A percentile compares a stretch with the other conserved stretches of the same genome.
Conservation (phyloP, 2,329 filamentous ascomycete genomes). For the Bipolaris cookei region DNA sequence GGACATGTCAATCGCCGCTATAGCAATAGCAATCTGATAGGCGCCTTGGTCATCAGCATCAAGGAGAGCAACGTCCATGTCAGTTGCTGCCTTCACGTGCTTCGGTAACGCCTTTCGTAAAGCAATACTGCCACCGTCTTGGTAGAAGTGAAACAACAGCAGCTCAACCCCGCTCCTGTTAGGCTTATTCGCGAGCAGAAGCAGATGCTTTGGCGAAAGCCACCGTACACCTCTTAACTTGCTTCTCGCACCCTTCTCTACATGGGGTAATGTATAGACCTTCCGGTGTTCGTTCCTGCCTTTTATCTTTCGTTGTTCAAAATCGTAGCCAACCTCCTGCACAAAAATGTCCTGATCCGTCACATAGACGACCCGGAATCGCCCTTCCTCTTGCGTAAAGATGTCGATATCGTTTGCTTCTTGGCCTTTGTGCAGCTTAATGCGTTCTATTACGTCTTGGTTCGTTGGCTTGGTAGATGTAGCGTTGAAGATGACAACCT, state of each 20-base stretch:
- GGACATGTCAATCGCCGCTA: constrained; percentile 79
- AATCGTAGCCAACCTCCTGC: constrained; percentile 63
- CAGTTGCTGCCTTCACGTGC: constrained; percentile 74
- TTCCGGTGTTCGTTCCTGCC: constrained; percentile 37
- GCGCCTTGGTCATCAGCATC: constrained; percentile 64
- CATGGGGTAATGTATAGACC: constrained; percentile 40
- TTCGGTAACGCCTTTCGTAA: constrained; percentile 67
- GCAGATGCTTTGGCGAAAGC: constrained; percentile 59
- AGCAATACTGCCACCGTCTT: constrained; percentile 59
- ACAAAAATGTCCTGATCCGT: constrained; percentile 76
- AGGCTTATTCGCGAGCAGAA: constrained; percentile 63
- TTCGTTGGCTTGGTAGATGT: constrained; percentile 57
- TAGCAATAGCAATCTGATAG: constrained; percentile 79
- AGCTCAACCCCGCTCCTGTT: constrained; percentile 63
- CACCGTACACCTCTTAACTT: constrained; percentile 65
- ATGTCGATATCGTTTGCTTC: constrained; percentile 76
- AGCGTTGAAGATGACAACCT: constrained; percentile 81
- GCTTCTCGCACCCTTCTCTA: constrained; percentile 49
- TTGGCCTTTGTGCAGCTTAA: constrained; percentile 57
- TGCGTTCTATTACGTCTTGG: constrained; percentile 61
- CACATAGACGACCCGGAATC: constrained; percentile 79
- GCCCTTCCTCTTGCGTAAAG: constrained; percentile 64
- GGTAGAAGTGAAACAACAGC: constrained; percentile 64
- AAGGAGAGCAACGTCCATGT: constrained; percentile 77
- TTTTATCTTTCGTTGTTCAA: constrained; percentile 49